Evolutionary conservation across 768 basidiomycete species (phyloP).

Genomic region (Rhodotorula babjevae): DNA sequence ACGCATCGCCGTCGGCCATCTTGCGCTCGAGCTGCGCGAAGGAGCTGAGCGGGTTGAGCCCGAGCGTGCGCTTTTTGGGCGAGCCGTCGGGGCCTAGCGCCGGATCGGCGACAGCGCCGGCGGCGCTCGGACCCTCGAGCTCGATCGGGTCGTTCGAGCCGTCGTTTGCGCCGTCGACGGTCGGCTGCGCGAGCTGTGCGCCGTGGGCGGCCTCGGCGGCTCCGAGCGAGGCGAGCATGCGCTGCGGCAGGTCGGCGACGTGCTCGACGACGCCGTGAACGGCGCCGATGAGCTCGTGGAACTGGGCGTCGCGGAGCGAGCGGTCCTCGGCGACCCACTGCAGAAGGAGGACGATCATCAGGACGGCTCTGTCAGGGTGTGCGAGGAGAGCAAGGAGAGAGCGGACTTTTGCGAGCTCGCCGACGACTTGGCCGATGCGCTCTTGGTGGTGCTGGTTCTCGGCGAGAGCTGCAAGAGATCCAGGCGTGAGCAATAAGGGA

Average conservation of each 20-base stretch:
- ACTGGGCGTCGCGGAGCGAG: constrained; percentile 13
- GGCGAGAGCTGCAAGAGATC: neutral
- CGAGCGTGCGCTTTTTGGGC: neutral
- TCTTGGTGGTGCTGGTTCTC: constrained; percentile 11
- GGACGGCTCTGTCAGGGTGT: neutral
- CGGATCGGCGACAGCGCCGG: too few relatives aligned
- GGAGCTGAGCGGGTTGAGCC: constrained; percentile 16
- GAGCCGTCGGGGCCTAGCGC: neutral
- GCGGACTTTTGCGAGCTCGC: constrained; percentile 25
- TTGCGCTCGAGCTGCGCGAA: constrained; percentile 14
- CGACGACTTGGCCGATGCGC: constrained; percentile 12
- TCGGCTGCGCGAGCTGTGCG: neutral
- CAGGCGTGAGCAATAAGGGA: neutral
- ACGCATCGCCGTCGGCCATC: neutral
- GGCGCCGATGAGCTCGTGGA: neutral
- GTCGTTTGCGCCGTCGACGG: neutral
- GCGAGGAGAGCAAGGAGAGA: too few relatives aligned
- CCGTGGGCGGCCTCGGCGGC: neutral
- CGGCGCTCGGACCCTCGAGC: neutral
- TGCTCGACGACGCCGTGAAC: constrained; percentile 16
- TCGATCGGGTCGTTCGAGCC: too few relatives aligned
- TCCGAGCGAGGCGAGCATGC: constrained; percentile 5
- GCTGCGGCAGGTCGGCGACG: constrained; percentile 20
- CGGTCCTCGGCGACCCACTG: constrained; percentile 30
- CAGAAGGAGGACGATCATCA: neutral